These are phyloP conservation scores for Phytophthora sp. DNA, from an alignment of 352 stramenopile species.

Conservation along the genomic window DNA sequence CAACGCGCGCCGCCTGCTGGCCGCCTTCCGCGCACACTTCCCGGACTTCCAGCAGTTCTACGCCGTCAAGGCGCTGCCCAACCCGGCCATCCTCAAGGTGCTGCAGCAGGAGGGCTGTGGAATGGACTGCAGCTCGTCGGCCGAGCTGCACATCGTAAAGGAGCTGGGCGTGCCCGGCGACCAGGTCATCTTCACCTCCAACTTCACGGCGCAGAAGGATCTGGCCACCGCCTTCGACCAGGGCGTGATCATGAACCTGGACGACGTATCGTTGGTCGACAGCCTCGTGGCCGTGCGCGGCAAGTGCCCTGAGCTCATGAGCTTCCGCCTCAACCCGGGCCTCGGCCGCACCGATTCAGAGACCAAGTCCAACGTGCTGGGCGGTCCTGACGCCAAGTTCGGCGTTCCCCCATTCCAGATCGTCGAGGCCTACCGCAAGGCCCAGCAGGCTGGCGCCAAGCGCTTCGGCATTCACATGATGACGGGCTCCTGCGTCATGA, in stretches of 20 bases:
- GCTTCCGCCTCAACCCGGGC: slow-evolving; percentile 88
- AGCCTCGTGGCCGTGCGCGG: slow-evolving; percentile 67
- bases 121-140: slow-evolving; percentile 89
- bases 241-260: slow-evolving; percentile 89
- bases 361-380: slow-evolving; percentile 90
- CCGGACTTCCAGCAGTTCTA: slow-evolving; percentile 90
- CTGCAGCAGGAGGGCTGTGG: slow-evolving; percentile 85
- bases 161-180: slow-evolving; percentile 77
- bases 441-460: slow-evolving; percentile 75
- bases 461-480: slow-evolving; percentile 94
- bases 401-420: slow-evolving; percentile 89
- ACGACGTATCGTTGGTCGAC: slow-evolving; percentile 87
- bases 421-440: slow-evolving; percentile 85
- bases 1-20: slow-evolving; percentile 74
- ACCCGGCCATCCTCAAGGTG: slow-evolving; percentile 88
- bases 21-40: slow-evolving; percentile 79
- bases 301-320: slow-evolving; percentile 85
- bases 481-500: slow-evolving; percentile 90
- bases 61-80: slow-evolving; percentile 90
- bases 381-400: slow-evolving; percentile 90
- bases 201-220: slow-evolving; percentile 86
- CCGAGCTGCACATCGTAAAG: slow-evolving; percentile 82
- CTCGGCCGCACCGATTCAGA: slow-evolving; percentile 89
- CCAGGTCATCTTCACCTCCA: slow-evolving; percentile 90
- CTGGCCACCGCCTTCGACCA: slow-evolving; percentile 77